Percentiles rank a stretch among this genome's conserved stretches.
phyloP scores from a whole-genome alignment of 768 basidiomycete genomes.

The Tricholoma terreum region DNA sequence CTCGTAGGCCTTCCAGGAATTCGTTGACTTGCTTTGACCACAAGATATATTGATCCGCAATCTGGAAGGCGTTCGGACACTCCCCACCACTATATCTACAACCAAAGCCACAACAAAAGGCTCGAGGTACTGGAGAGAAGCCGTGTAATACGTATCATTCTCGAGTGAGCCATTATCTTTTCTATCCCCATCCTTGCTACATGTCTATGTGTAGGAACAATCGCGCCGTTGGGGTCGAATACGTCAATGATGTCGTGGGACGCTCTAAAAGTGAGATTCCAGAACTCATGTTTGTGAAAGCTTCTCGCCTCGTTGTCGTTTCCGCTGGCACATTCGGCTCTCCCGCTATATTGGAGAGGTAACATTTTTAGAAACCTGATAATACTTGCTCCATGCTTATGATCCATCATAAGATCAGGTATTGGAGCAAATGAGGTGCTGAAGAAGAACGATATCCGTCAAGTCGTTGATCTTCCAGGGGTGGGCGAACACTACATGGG shows the following conservation, averaged over 20 bases:
- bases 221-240: slow-evolving; percentile 52
- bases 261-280: slow-evolving; percentile 15
- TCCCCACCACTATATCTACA: slow-evolving; percentile 51
- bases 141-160: slow-evolving; percentile 45
- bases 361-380: not conserved
- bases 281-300: slow-evolving; percentile 26
- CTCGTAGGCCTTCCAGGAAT: slow-evolving; percentile 4
- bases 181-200: not conserved
- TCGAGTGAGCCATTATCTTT: slow-evolving; percentile 37
- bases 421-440: slow-evolving; percentile 58
- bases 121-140: slow-evolving; percentile 38
- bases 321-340: slow-evolving; percentile 56
- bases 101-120: slow-evolving; percentile 40
- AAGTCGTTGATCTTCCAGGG: slow-evolving; percentile 63
- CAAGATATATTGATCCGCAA: slow-evolving; percentile 50
- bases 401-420: slow-evolving; percentile 42
- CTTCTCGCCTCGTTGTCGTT: slow-evolving; percentile 46
- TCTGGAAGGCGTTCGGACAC: slow-evolving; percentile 58
- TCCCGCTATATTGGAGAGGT: slow-evolving; percentile 53
- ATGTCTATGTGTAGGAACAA: slow-evolving; percentile 27
- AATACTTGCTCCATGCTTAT: not conserved
- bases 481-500: slow-evolving; percentile 73
- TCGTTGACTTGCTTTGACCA: not conserved
- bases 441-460: slow-evolving; percentile 42
- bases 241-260: slow-evolving; percentile 34